Conservation (phyloP, 257 asterid species). For the Leonotis leonurus region DNA sequence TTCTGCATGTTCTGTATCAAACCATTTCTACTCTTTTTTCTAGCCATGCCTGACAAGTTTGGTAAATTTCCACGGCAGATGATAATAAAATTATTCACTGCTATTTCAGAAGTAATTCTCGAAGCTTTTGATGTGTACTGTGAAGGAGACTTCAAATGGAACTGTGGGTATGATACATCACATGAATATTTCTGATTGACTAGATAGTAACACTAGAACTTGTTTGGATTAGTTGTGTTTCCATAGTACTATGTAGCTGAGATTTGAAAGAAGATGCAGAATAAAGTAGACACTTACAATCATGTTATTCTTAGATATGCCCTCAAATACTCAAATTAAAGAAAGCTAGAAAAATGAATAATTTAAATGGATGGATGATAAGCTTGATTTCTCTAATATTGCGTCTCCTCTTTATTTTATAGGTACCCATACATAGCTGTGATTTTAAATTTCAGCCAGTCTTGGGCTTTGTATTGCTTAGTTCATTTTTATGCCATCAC, state of each 20-base stretch:
- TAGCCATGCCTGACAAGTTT: constrained; percentile 5
- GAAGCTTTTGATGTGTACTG: constrained; percentile 91
- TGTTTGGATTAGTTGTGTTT: constrained; percentile 34
- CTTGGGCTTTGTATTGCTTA: constrained; percentile 97
- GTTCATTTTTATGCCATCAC: constrained; percentile 88
- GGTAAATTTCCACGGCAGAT: constrained; percentile 50
- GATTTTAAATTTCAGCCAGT: constrained; percentile 89
- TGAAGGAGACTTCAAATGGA: constrained; percentile 94
- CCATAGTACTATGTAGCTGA: constrained; percentile 59
- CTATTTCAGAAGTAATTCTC: constrained; percentile 82
- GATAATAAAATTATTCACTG: constrained; percentile 89
- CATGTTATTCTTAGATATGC: background rate
- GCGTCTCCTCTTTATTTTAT: constrained; percentile 24
- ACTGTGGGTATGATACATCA: constrained; percentile 77
- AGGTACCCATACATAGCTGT: constrained; percentile 97
- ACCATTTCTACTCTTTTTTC: constrained; percentile 6
- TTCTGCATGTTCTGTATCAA: constrained; percentile 8
- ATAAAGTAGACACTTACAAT: background rate
- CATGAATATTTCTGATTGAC: background rate
- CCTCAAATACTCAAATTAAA: background rate
- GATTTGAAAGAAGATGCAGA: constrained; percentile 26
- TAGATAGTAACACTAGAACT: background rate
- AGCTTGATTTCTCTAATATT: constrained; percentile 18
- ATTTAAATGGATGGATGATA: background rate
- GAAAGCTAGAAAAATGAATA: background rate